Conservation (phyloP, 495 filamentous ascomycete genomes). For the Penicillium egyptiacum region DNA sequence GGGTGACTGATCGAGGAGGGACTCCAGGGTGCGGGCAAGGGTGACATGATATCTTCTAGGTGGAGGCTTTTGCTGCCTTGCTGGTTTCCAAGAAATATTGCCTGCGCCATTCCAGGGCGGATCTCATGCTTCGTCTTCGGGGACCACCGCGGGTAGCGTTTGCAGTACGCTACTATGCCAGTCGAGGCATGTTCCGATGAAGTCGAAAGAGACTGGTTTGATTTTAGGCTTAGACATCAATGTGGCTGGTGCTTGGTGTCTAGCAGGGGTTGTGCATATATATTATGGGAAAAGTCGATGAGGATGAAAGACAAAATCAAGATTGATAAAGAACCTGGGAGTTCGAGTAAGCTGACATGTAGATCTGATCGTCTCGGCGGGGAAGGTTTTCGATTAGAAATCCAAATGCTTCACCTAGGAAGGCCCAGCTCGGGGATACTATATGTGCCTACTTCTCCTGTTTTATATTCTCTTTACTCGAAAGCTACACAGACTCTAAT, state of each 20-base stretch:
- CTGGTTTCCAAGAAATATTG: conserved; percentile 47
- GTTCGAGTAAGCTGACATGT: background rate
- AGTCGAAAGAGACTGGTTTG: conserved; percentile 45
- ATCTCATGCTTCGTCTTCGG: conserved; percentile 22
- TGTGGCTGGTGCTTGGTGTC: background rate
- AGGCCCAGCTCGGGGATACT: background rate
- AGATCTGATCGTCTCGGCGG: background rate
- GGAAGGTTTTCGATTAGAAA: conserved; percentile 3
- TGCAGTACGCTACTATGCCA: conserved; percentile 38
- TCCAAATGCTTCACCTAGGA: background rate
- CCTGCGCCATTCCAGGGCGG: conserved; percentile 52
- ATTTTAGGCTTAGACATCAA: conserved; percentile 15
- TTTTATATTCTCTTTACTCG: background rate
- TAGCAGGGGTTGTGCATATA: too few species aligned
- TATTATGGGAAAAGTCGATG: background rate
- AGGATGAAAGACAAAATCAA: background rate
- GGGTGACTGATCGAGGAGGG: conserved; percentile 29
- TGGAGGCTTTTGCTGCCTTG: conserved; percentile 29
- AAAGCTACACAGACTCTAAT: background rate
- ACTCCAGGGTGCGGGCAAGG: conserved; percentile 37
- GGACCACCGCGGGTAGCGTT: conserved; percentile 22
- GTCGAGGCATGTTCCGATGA: conserved; percentile 47
- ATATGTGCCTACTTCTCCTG: background rate
- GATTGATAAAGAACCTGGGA: background rate
- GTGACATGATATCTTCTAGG: conserved; percentile 52